Percentiles rank a stretch among this genome's conserved stretches.
phyloP scores from a whole-genome alignment of 2,329 filamentous ascomycete genomes.

The Paracorniculantispora psalliotae region DNA sequence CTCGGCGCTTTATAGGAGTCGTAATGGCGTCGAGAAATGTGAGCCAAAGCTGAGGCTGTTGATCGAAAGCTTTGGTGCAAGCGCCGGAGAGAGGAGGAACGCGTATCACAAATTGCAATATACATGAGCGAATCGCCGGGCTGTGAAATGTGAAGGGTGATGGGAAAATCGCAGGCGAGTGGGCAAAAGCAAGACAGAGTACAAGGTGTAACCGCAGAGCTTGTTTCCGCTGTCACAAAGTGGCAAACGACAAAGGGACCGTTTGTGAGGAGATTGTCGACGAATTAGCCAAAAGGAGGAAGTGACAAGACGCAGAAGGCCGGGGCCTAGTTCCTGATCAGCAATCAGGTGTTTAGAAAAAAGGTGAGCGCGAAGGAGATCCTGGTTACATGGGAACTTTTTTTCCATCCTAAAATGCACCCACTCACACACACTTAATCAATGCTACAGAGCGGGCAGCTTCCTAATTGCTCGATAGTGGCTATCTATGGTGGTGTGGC shows the following conservation, averaged over 20 bases:
- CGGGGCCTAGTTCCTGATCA: background rate
- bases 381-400: background rate
- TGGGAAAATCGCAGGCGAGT: background rate
- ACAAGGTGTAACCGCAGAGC: background rate
- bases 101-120: background rate
- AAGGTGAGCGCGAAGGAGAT: background rate
- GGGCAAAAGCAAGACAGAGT: background rate
- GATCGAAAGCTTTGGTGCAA: background rate
- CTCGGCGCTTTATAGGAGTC: background rate
- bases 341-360: background rate
- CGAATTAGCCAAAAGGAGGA: background rate
- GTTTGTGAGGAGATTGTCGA: background rate
- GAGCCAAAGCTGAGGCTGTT: background rate
- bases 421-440: background rate
- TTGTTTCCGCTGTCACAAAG: background rate
- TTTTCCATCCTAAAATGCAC: background rate
- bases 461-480: slow-evolving; percentile 7
- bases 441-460: background rate
- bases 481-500: background rate
- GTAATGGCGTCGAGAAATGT: background rate
- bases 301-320: background rate
- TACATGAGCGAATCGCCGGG: background rate
- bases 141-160: background rate
- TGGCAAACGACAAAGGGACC: background rate
- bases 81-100: background rate